phyloP scores from a whole-genome alignment of 2,329 filamentous ascomycete genomes.

The Elsinoe perseae region DNA sequence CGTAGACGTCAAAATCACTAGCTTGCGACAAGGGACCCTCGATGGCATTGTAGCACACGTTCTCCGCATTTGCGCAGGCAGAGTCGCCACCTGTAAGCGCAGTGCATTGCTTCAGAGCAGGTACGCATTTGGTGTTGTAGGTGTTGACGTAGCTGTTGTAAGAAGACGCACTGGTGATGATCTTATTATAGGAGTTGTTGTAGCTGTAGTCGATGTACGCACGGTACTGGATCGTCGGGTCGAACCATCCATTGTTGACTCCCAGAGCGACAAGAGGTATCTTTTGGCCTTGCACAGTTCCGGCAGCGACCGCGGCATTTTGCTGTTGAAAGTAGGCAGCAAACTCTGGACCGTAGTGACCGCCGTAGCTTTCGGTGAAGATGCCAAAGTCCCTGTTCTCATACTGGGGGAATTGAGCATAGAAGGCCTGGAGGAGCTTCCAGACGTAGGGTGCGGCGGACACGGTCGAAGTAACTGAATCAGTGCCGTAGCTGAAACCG shows the following conservation, averaged over 20 bases:
- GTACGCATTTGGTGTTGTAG: slow-evolving; percentile 34
- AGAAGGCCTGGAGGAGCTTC: slow-evolving; percentile 47
- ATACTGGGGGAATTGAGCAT: slow-evolving; percentile 27
- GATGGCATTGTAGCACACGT: slow-evolving; percentile 32
- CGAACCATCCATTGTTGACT: slow-evolving; percentile 52
- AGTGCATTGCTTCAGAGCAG: slow-evolving; percentile 34
- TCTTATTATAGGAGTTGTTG: slow-evolving; percentile 34
- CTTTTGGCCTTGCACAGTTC: slow-evolving; percentile 32
- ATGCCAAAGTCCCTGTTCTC: slow-evolving; percentile 50
- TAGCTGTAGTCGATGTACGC: slow-evolving; percentile 28
- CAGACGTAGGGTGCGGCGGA: slow-evolving; percentile 47
- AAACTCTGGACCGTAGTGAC: slow-evolving; percentile 58
- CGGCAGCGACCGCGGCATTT: slow-evolving; percentile 47
- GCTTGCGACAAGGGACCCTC: slow-evolving; percentile 29
- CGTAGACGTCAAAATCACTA: slow-evolving; percentile 40
- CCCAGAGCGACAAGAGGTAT: slow-evolving; percentile 47
- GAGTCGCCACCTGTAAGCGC: slow-evolving; percentile 23
- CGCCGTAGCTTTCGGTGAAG: slow-evolving; percentile 49
- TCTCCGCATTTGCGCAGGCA: slow-evolving; percentile 30
- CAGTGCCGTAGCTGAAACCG: slow-evolving; percentile 37
- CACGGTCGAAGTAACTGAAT: slow-evolving; percentile 36
- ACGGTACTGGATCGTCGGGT: slow-evolving; percentile 39
- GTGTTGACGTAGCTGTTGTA: slow-evolving; percentile 29
- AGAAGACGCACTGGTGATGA: slow-evolving; percentile 16
- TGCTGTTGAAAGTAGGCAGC: slow-evolving; percentile 50